These are phyloP conservation scores for Takashimella koratensis DNA, from an alignment of 1,284 basidiomycete species.

Conservation along the genomic window DNA sequence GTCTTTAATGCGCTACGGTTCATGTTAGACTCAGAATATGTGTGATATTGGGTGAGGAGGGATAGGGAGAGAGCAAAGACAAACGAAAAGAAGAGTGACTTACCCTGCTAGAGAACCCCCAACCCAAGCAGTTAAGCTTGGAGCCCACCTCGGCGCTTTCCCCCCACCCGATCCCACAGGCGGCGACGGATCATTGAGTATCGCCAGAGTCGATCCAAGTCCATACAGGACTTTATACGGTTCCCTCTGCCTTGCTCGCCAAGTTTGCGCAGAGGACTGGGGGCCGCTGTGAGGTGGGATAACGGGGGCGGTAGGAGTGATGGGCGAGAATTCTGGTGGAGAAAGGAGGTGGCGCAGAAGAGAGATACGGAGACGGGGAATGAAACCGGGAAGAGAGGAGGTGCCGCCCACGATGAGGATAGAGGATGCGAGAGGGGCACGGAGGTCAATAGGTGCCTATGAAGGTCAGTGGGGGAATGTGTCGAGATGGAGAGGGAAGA, in stretches of 20 bases:
- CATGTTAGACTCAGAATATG: neutral
- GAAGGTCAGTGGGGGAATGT: too few species aligned
- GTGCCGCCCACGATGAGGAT: constrained; percentile 86
- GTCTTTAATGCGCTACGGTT: constrained; percentile 66
- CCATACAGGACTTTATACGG: constrained; percentile 68
- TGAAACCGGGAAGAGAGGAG: constrained; percentile 85
- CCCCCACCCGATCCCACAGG: constrained; percentile 52
- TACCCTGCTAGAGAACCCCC: constrained; percentile 88
- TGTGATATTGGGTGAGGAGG: neutral
- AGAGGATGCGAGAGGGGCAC: constrained; percentile 71
- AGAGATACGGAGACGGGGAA: constrained; percentile 74
- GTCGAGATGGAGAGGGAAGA: constrained; percentile 3
- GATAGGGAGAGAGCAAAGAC: neutral
- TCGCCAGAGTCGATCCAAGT: constrained; percentile 65
- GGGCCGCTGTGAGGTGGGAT: too few species aligned
- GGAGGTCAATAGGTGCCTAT: constrained; percentile 85
- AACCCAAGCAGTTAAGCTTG: constrained; percentile 80
- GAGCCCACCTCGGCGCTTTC: constrained; percentile 77
- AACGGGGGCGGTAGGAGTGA: constrained; percentile 1
- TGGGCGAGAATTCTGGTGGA: constrained; percentile 33
- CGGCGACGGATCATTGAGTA: constrained; percentile 70
- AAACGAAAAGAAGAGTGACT: constrained; percentile 33
- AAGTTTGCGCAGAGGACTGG: constrained; percentile 6
- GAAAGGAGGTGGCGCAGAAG: constrained; percentile 62
- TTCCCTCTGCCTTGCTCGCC: constrained; percentile 53